Percentiles rank a stretch among this genome's conserved stretches.
phyloP scores from a whole-genome alignment of 2,329 filamentous ascomycete species.

The Beauveria brongniartii region DNA sequence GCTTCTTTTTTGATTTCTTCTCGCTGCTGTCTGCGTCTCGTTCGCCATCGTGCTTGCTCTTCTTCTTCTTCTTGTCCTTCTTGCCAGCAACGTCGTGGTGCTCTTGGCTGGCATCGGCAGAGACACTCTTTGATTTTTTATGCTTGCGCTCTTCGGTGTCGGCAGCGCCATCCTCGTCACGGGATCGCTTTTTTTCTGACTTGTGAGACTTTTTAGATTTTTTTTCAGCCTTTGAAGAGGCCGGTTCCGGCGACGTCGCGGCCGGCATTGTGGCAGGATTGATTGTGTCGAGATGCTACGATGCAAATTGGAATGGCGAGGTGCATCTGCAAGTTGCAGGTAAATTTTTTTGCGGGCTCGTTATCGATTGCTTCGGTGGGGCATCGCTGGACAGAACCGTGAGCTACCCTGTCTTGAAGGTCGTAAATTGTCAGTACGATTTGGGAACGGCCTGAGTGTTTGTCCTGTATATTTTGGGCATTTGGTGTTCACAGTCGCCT shows the following conservation, averaged over 20 bases:
- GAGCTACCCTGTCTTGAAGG: not conserved
- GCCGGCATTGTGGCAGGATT: constrained; percentile 24
- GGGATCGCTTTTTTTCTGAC: constrained; percentile 35
- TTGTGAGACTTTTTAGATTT: constrained; percentile 28
- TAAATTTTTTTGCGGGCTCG: constrained; percentile 18
- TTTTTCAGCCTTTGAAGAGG: constrained; percentile 28
- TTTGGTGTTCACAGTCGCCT: too few species aligned
- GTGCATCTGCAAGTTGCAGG: not conserved
- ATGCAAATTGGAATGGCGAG: not conserved
- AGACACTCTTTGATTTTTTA: constrained; percentile 43
- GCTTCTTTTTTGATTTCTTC: constrained; percentile 15
- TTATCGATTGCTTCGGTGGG: constrained; percentile 16
- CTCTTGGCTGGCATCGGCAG: constrained; percentile 19
- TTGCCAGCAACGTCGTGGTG: constrained; percentile 23
- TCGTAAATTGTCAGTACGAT: too few species aligned
- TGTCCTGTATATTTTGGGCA: too few species aligned
- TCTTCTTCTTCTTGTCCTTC: constrained; percentile 25
- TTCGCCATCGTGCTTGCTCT: constrained; percentile 19
- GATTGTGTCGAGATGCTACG: constrained; percentile 9
- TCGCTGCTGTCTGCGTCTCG: constrained; percentile 2
- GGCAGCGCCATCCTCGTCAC: constrained; percentile 33
- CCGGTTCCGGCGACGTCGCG: constrained; percentile 23
- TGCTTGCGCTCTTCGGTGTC: constrained; percentile 35
- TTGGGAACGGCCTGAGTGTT: too few species aligned
- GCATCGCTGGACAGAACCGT: not conserved